A percentile compares a stretch with the other conserved stretches of the same genome.
Conservation (phyloP, 2,329 filamentous ascomycete species). For the Botrytis cinerea region DNA sequence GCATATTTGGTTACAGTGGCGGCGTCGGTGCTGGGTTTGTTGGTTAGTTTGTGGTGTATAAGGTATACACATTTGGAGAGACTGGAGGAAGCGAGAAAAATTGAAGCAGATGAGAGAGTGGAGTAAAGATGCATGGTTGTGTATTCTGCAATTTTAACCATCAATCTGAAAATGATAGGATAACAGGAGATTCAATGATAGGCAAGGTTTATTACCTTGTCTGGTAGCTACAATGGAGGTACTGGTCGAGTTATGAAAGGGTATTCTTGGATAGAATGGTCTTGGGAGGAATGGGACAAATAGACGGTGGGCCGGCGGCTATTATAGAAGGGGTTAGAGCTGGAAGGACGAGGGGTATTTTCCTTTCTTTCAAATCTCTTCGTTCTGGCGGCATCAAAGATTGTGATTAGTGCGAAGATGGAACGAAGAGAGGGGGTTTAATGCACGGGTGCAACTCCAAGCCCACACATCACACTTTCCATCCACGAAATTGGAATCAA, state of each 20-base stretch:
- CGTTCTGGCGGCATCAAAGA: neutral
- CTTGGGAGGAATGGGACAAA: neutral
- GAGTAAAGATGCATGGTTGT: neutral
- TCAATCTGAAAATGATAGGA: neutral
- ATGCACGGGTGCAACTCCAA: neutral
- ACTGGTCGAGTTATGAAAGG: neutral
- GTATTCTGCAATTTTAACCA: neutral
- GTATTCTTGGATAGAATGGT: neutral
- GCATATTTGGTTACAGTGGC: conserved; percentile 80
- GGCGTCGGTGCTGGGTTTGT: conserved; percentile 68
- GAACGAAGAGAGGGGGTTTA: neutral
- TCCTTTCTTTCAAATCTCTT: neutral
- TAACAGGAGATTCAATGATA: neutral
- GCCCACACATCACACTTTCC: neutral
- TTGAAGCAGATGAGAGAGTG: conserved; percentile 28
- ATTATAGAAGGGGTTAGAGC: neutral
- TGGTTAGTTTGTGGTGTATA: conserved; percentile 71
- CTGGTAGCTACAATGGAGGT: neutral
- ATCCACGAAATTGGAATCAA: neutral
- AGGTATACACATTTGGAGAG: conserved; percentile 35
- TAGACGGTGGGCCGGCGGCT: neutral
- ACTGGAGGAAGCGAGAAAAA: conserved; percentile 32
- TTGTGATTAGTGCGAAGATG: neutral
- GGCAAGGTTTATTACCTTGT: neutral
- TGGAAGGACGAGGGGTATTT: neutral